phyloP scores from a whole-genome alignment of 352 stramenopile species.

The Phytophthora sp. region DNA sequence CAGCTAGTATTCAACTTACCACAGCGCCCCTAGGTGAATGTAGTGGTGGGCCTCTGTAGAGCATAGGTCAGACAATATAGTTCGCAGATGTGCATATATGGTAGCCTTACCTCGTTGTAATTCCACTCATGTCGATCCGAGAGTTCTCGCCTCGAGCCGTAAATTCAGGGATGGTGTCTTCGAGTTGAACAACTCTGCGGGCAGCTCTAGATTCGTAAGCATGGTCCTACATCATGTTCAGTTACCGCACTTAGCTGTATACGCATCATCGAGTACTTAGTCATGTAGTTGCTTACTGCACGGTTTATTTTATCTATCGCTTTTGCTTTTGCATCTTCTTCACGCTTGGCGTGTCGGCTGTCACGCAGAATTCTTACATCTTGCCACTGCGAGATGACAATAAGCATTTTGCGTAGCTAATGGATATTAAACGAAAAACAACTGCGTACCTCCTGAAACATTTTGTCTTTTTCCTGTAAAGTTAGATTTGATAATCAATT shows the following conservation, averaged over 20 bases:
- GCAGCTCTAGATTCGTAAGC: constrained; percentile 58
- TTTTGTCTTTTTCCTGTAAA: constrained; percentile 45
- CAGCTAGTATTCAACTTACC: constrained; percentile 42
- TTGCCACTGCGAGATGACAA: constrained; percentile 43
- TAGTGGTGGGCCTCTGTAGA: constrained; percentile 54
- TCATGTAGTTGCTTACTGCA: constrained; percentile 26
- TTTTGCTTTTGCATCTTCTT: constrained; percentile 39
- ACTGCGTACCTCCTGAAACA: constrained; percentile 36
- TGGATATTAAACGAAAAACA: not conserved
- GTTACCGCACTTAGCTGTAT: too few relatives aligned
- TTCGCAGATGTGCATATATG: too few relatives aligned
- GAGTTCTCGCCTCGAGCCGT: constrained; percentile 63
- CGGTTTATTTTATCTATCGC: constrained; percentile 45
- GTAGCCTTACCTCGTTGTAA: constrained; percentile 67
- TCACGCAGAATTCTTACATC: constrained; percentile 45
- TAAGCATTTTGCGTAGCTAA: not conserved
- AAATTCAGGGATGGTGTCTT: constrained; percentile 64
- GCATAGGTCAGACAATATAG: not conserved
- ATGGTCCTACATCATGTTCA: too few relatives aligned
- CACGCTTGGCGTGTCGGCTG: constrained; percentile 16
- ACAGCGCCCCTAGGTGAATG: constrained; percentile 62
- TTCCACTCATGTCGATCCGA: constrained; percentile 73
- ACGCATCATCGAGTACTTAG: too few relatives aligned
- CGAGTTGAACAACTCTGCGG: constrained; percentile 58
- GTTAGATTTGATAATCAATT: not conserved